These are phyloP conservation scores for Avena atlantica DNA, from an alignment of 176 grass and related monocot genomes.

Conservation along the genomic window DNA sequence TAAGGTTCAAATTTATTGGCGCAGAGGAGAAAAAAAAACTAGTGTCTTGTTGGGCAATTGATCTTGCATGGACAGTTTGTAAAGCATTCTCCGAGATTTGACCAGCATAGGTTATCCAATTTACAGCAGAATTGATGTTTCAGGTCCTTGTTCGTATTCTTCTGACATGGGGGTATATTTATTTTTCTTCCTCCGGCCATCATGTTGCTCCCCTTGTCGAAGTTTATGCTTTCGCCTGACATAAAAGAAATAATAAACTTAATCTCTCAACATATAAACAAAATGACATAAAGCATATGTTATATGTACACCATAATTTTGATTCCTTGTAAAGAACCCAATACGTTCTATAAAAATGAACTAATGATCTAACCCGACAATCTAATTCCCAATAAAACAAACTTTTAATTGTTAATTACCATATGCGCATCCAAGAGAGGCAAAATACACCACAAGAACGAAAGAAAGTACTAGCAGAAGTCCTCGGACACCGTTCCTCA, in stretches of 20 bases:
- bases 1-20: not conserved
- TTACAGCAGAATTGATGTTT: not conserved
- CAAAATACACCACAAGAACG: not conserved
- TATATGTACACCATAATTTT: not conserved
- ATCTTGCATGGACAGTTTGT: constrained; percentile 25
- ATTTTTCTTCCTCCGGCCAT: not conserved
- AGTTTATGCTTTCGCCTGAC: not conserved
- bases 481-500: not conserved
- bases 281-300: not conserved
- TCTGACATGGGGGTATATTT: not conserved
- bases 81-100: not conserved
- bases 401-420: not conserved
- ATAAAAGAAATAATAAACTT: not conserved
- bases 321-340: not conserved
- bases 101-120: not conserved
- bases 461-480: not conserved
- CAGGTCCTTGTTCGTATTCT: not conserved
- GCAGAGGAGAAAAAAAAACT: not conserved
- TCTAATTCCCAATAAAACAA: not conserved
- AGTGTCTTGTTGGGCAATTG: not conserved
- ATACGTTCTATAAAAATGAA: not conserved
- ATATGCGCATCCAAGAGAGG: not conserved
- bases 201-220: not conserved
- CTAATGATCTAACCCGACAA: not conserved
- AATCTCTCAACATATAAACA: not conserved